Evolutionary conservation across 2,329 filamentous ascomycete species (phyloP).

Genomic region (Xylaria sp.): DNA sequence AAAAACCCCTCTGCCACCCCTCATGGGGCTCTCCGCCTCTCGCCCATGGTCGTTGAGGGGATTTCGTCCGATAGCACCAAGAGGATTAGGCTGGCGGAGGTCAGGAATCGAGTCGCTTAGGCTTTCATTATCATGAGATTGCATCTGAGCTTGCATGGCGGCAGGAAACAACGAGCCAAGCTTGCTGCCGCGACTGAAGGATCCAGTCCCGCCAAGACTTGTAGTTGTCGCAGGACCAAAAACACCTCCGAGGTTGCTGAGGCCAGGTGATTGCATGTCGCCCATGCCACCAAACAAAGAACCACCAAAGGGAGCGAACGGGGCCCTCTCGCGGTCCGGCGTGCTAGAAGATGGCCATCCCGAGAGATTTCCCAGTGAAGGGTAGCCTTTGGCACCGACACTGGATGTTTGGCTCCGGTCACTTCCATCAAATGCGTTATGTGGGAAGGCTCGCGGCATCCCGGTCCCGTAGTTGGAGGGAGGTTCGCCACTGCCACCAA

Average conservation of each 20-base stretch:
- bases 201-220: conserved; percentile 67
- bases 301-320: conserved; percentile 74
- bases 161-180: conserved; percentile 87
- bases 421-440: conserved; percentile 72
- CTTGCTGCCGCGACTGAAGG: conserved; percentile 80
- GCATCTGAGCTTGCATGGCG: conserved; percentile 92
- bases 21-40: conserved; percentile 69
- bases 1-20: conserved; percentile 64
- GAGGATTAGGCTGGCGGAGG: conserved; percentile 68
- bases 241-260: conserved; percentile 73
- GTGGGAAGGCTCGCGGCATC: conserved; percentile 57
- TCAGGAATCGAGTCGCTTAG: conserved; percentile 68
- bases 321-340: conserved; percentile 71
- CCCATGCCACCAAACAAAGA: conserved; percentile 81
- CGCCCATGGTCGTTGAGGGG: conserved; percentile 64
- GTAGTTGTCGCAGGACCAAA: conserved; percentile 72
- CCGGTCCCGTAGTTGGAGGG: conserved; percentile 55
- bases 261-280: conserved; percentile 79
- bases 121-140: conserved; percentile 72
- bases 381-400: conserved; percentile 79
- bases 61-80: conserved; percentile 74
- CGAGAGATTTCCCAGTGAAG: conserved; percentile 67
- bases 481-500: conserved; percentile 64
- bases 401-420: conserved; percentile 95
- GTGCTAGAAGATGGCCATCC: conserved; percentile 74